Percentiles rank a stretch among this genome's conserved stretches.
Evolutionary conservation across 805 yeast genomes (phyloP).

Genomic region (Yarrowia phangngaensis): DNA sequence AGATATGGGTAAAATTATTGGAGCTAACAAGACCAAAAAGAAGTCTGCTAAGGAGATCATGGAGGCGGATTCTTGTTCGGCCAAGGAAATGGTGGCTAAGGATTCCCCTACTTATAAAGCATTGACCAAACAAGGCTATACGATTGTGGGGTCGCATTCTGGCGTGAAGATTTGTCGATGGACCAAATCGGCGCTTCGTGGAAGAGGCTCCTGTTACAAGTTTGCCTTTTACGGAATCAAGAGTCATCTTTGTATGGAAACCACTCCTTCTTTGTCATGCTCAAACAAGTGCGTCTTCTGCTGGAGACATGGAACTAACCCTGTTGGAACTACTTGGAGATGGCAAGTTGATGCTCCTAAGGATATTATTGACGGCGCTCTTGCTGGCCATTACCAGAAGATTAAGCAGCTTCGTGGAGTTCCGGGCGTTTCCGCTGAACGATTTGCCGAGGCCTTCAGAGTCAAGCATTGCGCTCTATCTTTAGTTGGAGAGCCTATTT

Average conservation of each 20-base stretch:
- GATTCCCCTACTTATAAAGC: constrained; percentile 86
- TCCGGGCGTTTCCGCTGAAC: constrained; percentile 85
- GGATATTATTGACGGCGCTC: constrained; percentile 75
- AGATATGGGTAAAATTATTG: constrained; percentile 69
- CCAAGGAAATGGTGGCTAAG: constrained; percentile 83
- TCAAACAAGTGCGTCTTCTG: constrained; percentile 94
- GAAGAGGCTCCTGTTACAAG: constrained; percentile 91
- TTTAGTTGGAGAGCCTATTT: constrained; percentile 90
- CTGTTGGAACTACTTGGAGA: constrained; percentile 93
- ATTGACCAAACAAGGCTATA: constrained; percentile 87
- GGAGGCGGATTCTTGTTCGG: constrained; percentile 34
- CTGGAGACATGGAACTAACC: constrained; percentile 97
- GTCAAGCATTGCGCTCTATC: constrained; percentile 91
- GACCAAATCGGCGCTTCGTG: constrained; percentile 92
- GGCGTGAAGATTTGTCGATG: constrained; percentile 95
- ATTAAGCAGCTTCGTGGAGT: constrained; percentile 94
- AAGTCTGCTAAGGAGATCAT: constrained; percentile 21
- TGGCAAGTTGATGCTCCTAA: constrained; percentile 95
- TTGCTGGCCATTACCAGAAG: constrained; percentile 83
- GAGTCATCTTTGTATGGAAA: constrained; percentile 91
- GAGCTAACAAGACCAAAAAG: constrained; percentile 31
- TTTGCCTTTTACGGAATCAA: constrained; percentile 87
- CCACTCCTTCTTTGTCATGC: constrained; percentile 90
- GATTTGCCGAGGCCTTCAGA: constrained; percentile 86
- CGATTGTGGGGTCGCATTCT: constrained; percentile 88